Conservation (phyloP, 768 basidiomycete genomes). For the Termitomyces sp. region DNA sequence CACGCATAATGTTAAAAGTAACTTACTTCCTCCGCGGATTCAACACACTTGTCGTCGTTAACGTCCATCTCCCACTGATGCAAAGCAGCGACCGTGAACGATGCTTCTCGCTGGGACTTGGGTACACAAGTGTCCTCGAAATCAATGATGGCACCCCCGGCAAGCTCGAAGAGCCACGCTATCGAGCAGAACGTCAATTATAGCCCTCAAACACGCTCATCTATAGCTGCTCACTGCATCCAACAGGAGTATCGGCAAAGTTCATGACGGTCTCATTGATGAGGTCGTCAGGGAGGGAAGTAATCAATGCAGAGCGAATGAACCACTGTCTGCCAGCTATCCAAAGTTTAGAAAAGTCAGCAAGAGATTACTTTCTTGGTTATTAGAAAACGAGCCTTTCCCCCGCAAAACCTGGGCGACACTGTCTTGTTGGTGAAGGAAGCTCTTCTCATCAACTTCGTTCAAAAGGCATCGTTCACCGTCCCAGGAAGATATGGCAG, state of each 20-base stretch:
- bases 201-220: not conserved
- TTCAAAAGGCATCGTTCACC: slow-evolving; percentile 83
- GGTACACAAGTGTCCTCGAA: slow-evolving; percentile 72
- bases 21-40: slow-evolving; percentile 75
- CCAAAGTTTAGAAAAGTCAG: not conserved
- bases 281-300: slow-evolving; percentile 81
- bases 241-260: slow-evolving; percentile 81
- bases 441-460: slow-evolving; percentile 87
- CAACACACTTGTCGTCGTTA: slow-evolving; percentile 75
- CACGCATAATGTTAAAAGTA: not conserved
- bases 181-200: not conserved
- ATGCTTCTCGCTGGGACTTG: slow-evolving; percentile 70
- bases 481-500: slow-evolving; percentile 82
- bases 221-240: slow-evolving; percentile 67
- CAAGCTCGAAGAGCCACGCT: slow-evolving; percentile 94
- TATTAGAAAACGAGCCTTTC: slow-evolving; percentile 47
- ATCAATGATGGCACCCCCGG: slow-evolving; percentile 75
- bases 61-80: slow-evolving; percentile 91
- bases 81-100: slow-evolving; percentile 83
- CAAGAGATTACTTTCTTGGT: not conserved
- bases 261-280: slow-evolving; percentile 78
- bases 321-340: slow-evolving; percentile 84
- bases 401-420: slow-evolving; percentile 87
- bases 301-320: slow-evolving; percentile 81
- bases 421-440: slow-evolving; percentile 86